Percentiles rank a stretch among this genome's conserved stretches.
phyloP scores from a whole-genome alignment of 2,329 filamentous ascomycete species.

The Ophiostoma tasmaniense region DNA sequence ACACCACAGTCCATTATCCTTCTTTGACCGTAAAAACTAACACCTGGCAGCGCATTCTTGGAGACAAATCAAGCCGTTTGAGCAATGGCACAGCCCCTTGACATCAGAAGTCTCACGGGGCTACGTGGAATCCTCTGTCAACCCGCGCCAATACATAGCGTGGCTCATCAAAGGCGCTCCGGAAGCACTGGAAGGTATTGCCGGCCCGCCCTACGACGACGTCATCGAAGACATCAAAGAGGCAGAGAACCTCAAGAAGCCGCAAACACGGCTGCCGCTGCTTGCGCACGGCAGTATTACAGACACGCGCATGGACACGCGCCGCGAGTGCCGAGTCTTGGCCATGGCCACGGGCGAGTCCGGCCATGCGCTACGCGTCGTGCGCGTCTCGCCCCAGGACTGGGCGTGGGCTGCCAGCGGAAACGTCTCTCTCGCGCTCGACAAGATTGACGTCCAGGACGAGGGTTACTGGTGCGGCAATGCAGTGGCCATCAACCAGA shows the following conservation, averaged over 20 bases:
- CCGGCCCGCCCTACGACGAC: conserved; percentile 24
- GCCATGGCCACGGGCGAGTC: conserved; percentile 47
- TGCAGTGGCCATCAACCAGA: conserved; percentile 39
- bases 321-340: conserved; percentile 30
- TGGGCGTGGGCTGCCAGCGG: conserved; percentile 46
- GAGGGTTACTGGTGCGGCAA: conserved; percentile 49
- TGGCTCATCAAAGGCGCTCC: conserved; percentile 47
- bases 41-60: conserved; percentile 20
- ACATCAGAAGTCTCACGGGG: background rate
- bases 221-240: conserved; percentile 31
- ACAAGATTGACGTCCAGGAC: conserved; percentile 33
- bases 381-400: conserved; percentile 40
- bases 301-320: conserved; percentile 28
- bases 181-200: conserved; percentile 37
- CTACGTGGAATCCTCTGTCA: background rate
- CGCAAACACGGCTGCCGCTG: conserved; percentile 27
- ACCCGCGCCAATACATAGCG: conserved; percentile 31
- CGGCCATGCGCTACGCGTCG: conserved; percentile 50
- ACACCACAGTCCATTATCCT: background rate
- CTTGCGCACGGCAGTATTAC: conserved; percentile 50
- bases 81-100: conserved; percentile 24
- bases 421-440: conserved; percentile 39
- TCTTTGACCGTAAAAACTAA: conserved; percentile 9
- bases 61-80: conserved; percentile 24
- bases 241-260: conserved; percentile 18